These are phyloP conservation scores for Leucogyrophana mollusca DNA, from an alignment of 768 basidiomycete genomes.

Conservation along the genomic window DNA sequence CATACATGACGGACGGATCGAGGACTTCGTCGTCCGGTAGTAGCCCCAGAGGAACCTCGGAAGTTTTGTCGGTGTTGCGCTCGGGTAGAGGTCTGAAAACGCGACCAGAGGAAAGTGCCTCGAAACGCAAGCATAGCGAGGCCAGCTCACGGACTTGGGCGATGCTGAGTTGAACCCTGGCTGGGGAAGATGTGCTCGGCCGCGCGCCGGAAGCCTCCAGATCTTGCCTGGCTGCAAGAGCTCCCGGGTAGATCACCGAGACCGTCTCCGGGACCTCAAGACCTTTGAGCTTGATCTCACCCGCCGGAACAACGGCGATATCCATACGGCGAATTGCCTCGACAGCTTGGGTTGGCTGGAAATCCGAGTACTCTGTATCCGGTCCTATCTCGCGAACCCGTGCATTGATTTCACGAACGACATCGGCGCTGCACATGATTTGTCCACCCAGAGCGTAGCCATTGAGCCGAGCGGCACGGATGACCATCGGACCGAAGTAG, in stretches of 20 bases:
- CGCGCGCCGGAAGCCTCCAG: conserved; percentile 37
- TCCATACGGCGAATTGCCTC: conserved; percentile 76
- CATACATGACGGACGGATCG: conserved; percentile 43
- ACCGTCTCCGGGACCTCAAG: conserved; percentile 88
- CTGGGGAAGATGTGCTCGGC: conserved; percentile 10
- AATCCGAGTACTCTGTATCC: conserved; percentile 59
- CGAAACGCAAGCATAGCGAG: conserved; percentile 71
- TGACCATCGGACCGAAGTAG: conserved; percentile 96
- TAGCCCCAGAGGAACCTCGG: conserved; percentile 12
- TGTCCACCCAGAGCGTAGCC: conserved; percentile 88
- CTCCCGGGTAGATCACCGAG: conserved; percentile 78
- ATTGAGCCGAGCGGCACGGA: conserved; percentile 84
- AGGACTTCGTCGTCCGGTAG: conserved; percentile 19
- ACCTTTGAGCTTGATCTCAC: conserved; percentile 92
- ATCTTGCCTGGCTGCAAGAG: conserved; percentile 69
- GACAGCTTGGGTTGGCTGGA: conserved; percentile 58
- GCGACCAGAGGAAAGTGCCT: conserved; percentile 66
- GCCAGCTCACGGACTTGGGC: conserved; percentile 75
- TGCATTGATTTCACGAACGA: conserved; percentile 76
- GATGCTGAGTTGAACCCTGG: conserved; percentile 65
- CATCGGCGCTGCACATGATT: conserved; percentile 87
- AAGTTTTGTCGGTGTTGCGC: conserved; percentile 28
- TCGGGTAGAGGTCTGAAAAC: conserved; percentile 55
- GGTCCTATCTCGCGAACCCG: conserved; percentile 52
- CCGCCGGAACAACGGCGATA: conserved; percentile 68